Percentiles rank a stretch among this genome's conserved stretches.
Conservation (phyloP, 495 filamentous ascomycete species). For the Tuber umbilicatum region DNA sequence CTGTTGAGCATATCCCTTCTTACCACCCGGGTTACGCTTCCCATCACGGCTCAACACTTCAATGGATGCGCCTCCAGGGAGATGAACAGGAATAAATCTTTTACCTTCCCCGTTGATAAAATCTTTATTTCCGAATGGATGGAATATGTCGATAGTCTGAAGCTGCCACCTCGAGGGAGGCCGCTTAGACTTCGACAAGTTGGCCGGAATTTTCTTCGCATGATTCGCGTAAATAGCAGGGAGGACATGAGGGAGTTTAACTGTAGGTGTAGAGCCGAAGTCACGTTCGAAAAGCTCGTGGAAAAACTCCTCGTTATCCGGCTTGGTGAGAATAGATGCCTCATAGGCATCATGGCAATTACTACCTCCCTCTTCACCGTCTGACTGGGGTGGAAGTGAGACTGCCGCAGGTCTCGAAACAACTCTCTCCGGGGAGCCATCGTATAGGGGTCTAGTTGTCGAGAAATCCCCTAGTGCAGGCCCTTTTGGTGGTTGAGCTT, state of each 20-base stretch:
- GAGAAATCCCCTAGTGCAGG: constrained; percentile 31
- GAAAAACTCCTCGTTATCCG: constrained; percentile 41
- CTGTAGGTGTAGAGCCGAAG: constrained; percentile 39
- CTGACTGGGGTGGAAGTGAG: constrained; percentile 26
- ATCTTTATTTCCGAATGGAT: constrained; percentile 28
- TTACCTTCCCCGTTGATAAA: constrained; percentile 34
- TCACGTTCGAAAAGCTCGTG: constrained; percentile 38
- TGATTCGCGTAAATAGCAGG: constrained; percentile 23
- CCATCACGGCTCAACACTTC: constrained; percentile 27
- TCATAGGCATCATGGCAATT: constrained; percentile 26
- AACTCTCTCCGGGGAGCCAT: constrained; percentile 21
- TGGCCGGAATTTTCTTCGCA: constrained; percentile 14
- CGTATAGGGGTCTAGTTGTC: constrained; percentile 35
- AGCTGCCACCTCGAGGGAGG: constrained; percentile 1
- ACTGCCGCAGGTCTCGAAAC: constrained; percentile 25
- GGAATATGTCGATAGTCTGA: constrained; percentile 27
- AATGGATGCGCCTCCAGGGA: constrained; percentile 27
- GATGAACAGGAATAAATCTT: constrained; percentile 33
- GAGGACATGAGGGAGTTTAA: constrained; percentile 35
- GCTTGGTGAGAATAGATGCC: constrained; percentile 32
- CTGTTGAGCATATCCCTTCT: neutral
- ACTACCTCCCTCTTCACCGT: constrained; percentile 8
- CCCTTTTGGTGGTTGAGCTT: constrained; percentile 22
- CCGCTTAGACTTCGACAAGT: constrained; percentile 15
- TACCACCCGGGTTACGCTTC: constrained; percentile 14